These are phyloP conservation scores for Alnus glutinosa DNA, from an alignment of 306 rosid genomes.

Conservation along the genomic window DNA sequence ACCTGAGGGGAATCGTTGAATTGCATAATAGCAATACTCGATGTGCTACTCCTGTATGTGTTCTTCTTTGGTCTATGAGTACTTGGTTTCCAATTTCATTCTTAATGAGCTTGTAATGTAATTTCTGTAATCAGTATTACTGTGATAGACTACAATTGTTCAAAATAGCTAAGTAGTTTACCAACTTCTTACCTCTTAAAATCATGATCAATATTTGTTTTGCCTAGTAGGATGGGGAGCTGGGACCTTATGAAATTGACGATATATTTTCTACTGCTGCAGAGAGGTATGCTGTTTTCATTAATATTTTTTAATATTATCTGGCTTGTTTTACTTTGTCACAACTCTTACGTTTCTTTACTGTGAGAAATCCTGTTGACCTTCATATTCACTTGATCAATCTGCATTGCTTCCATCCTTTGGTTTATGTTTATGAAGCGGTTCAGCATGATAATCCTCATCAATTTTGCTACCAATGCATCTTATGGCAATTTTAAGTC, in stretches of 20 bases:
- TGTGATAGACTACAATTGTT: background rate
- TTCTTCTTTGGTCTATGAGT: conserved; percentile 17
- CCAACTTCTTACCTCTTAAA: conserved; percentile 4
- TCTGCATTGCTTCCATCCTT: background rate
- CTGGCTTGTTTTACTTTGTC: background rate
- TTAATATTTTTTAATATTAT: background rate
- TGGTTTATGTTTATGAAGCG: background rate
- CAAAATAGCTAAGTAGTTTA: conserved; percentile 16
- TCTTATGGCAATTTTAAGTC: no score
- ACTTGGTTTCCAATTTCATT: conserved; percentile 5
- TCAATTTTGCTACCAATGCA: background rate
- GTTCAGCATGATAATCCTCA: background rate
- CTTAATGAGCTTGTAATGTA: background rate
- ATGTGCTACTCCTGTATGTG: conserved; percentile 47
- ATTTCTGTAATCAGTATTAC: background rate
- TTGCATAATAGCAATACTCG: conserved; percentile 54
- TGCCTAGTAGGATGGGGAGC: conserved; percentile 68
- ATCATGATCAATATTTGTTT: conserved; percentile 22
- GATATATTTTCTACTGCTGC: conserved; percentile 97
- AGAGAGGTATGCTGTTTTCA: conserved; percentile 56
- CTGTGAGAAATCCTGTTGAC: conserved; percentile 7
- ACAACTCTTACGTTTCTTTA: background rate
- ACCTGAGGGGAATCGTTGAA: conserved; percentile 75
- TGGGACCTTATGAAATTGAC: conserved; percentile 79
- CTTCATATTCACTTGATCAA: background rate